Conservation (phyloP, 2,329 filamentous ascomycete genomes). For the Dendrostoma leiphaemia region DNA sequence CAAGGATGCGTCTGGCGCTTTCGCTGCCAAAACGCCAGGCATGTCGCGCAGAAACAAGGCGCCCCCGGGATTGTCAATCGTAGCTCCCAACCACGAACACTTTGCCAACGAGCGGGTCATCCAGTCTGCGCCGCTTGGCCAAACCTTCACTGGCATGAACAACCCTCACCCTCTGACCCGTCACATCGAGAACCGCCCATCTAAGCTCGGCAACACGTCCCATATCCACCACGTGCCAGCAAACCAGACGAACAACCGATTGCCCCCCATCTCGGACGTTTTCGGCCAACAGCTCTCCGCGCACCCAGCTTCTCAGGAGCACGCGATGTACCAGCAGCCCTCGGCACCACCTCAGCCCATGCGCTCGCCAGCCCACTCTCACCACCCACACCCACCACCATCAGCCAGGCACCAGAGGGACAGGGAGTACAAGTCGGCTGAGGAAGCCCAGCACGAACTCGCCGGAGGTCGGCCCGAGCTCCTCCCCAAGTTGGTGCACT, state of each 20-base stretch:
- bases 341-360: conserved; percentile 65
- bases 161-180: conserved; percentile 73
- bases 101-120: conserved; percentile 95
- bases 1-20: conserved; percentile 39
- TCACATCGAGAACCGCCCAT: conserved; percentile 77
- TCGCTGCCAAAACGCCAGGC: conserved; percentile 68
- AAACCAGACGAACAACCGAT: conserved; percentile 83
- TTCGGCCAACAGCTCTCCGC: conserved; percentile 77
- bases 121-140: conserved; percentile 90
- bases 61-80: conserved; percentile 87
- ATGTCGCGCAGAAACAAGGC: conserved; percentile 74
- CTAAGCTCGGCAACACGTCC: conserved; percentile 77
- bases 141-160: conserved; percentile 91
- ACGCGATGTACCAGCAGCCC: conserved; percentile 58
- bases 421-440: conserved; percentile 90
- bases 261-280: conserved; percentile 92
- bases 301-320: conserved; percentile 53
- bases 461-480: conserved; percentile 90
- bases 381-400: conserved; percentile 49
- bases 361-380: conserved; percentile 74
- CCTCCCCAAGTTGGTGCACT: conserved; percentile 90
- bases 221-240: conserved; percentile 90
- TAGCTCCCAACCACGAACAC: conserved; percentile 87
- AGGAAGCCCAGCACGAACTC: conserved; percentile 89
- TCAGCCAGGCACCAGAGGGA: conserved; percentile 68